Base-by-base conservation (phyloP, 495 filamentous ascomycete species). In the Aspergillus baeticus region DNA sequence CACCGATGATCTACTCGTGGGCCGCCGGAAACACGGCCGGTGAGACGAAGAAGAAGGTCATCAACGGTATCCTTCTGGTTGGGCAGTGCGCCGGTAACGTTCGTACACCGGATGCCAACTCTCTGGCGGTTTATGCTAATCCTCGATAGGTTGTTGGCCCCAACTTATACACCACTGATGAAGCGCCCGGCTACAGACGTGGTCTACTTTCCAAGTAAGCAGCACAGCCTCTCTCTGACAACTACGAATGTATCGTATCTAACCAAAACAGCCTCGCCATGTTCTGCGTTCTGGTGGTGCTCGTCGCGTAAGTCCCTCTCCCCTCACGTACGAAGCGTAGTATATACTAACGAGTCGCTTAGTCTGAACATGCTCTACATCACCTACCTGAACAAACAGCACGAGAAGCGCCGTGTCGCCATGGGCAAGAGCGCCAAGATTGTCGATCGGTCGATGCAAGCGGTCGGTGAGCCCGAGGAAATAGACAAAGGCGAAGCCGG, bases 1-100 rank as follows among this genome's bases (percentile, higher is more conserved):
- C 81, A 7, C 84, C 84, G 1, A 63, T 87, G 51, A 81, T 87
- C 49, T 85, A 85, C 68, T 81, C 81, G 1, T 87, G 83, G 83
- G 80, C 77, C 1, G 78, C 81, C 0, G 81, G 75, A 56, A 87
- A 87, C 62, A 87, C 84, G 0, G 83, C 79, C 0, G 84, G 84
- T 10, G 83, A 87, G 55, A 85, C 84, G 6, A 87, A 87, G 69
- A 78, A 80, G 58, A 85, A 85, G 55, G 72, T 78, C 20, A 83
- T 78, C 2, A 85, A 82, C 11, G 81, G 71, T 48, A 73, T 84
- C 10, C 62, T 85, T 14, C 77, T 84, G 53, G 69, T 85, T 29
- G 84, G 84, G 7, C 79, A 82, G 49, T 81, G 77, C 51, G 77
- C 77, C 46, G 84, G 84, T 45, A 85, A 85, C 62, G 77, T 86